Base-by-base conservation (phyloP, 108 stramenopile species). In the Nitzschia sp. region DNA sequence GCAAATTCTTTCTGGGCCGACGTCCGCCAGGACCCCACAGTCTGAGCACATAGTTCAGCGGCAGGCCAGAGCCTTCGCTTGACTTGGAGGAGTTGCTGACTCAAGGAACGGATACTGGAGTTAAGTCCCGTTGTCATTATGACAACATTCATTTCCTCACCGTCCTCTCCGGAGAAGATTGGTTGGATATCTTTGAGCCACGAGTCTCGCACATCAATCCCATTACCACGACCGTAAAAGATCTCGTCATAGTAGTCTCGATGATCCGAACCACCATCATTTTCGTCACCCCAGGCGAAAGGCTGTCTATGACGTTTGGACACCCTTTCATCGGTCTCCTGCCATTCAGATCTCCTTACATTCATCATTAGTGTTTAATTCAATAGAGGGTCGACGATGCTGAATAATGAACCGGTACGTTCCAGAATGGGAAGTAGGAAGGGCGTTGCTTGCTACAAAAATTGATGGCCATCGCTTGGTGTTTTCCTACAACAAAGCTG, bases 41-140 rank as follows among this genome's bases (percentile, higher is more conserved):
- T 66, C 53, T 57, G 30, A n/a, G 80, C 80, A 46, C 80, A 83
- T 38, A 46, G 58, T 53, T 76, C 66, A 4, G 87, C 84, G n/a
- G 83, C 75, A 9, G 85, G 90, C 74, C 71, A 64, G 6, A 92
- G 59, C 26, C 71, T 67, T 36, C 82, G 64, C 54, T 92, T 92
- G 38, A 84, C 75, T 62, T 78, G 75, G 0, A 64, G 31, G n/a
- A 85, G 59, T 56, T 85, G 85, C 26, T 57, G 73, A 29, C 66
- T 25, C 21, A 82, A 54, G 1, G 69, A 69, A 11, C 46, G 25
- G 17, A 77, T 65, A 11, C 49, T n/a, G 2, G 48, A 23, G 23
- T 17, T 6, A 17, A 63, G 13, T 35, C 46, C 49, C 6, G 27
- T 13, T n/a, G n/a, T n/a, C n/a, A n/a, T n/a, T n/a, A 21, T 46